These are phyloP conservation scores for Lepidium africanum DNA, from an alignment of 345 rosid genomes.

Conservation along the genomic window DNA sequence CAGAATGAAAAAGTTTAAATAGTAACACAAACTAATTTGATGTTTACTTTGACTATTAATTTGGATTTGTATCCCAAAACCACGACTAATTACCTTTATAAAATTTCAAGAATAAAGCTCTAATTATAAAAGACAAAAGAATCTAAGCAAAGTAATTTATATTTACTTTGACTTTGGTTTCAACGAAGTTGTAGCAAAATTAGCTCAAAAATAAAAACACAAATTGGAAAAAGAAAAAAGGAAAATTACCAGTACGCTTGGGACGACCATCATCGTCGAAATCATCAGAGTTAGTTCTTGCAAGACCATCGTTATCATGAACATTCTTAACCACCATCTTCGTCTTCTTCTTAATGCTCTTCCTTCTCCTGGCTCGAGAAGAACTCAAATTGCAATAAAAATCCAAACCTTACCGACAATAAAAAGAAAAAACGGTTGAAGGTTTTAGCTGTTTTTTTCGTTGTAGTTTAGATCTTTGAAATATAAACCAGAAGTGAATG, in stretches of 20 bases:
- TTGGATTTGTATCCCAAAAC: no score
- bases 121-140: no score
- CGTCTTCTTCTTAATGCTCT: neutral
- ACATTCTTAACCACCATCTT: conserved; percentile 12
- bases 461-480: neutral
- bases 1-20: no score
- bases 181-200: no score
- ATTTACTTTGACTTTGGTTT: no score
- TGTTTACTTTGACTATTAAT: no score
- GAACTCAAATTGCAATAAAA: neutral
- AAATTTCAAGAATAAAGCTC: no score
- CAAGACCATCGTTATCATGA: conserved; percentile 19
- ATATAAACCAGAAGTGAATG: neutral
- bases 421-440: neutral
- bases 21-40: no score
- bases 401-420: neutral
- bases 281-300: conserved; percentile 5
- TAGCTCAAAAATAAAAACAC: neutral
- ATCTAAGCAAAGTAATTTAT: no score
- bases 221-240: neutral
- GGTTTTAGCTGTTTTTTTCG: conserved; percentile 1
- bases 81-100: no score
- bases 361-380: neutral
- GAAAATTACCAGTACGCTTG: conserved; percentile 22
- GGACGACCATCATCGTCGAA: conserved; percentile 32